Evolutionary conservation across 2,329 filamentous ascomycete genomes (phyloP), one percentile per base, ranked within the genome.

Genomic region (Trichoderma gracile): DNA sequence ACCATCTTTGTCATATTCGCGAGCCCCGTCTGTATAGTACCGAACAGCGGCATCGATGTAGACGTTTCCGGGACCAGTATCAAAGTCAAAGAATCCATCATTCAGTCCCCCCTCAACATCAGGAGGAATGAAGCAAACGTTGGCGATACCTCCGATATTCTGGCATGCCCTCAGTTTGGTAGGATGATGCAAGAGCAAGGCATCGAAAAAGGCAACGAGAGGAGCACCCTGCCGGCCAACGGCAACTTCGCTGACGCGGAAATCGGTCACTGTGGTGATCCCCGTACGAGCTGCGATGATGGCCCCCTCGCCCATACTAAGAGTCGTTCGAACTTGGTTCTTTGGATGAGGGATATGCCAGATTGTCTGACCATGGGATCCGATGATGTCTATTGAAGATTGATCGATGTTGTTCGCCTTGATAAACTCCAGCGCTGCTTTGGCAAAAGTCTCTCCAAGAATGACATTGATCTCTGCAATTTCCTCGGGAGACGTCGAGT

Each of bases 311-410:
- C 81, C 82, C 82, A 86, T 84, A 1, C 80, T 84, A 59, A 85
- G 72, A 14, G 81, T 79, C 42, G 79, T 81, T 49, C 77, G 78
- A 23, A 76, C 78, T 62, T 82, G 77, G 14, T 78, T 79, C 42
- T 70, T 61, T 56, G 83, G 81, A 81, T 84, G 83, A 58, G 78
- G 80, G 15, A 82, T 75, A 9, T 85, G 75, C 81, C 81, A 86
- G 67, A 84, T 83, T 12, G 83, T 86, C 73, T 86, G 83, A 12
- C 83, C 83, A 68, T 86, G 83, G 7, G 82, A 84, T 30, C 83
- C 83, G 42, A 87, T 78, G 17, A 78, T 78, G 66, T 86, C 83
- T 65, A 87, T 79, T 9, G 75, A 72, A 9, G 71, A 67, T 19
- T 66, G 46, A 12, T 70, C 65, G 30, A 71, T 60, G n/a, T 64